Evolutionary conservation across 192 early-diverging fungal species (phyloP), one percentile per base, ranked within the genome.

Genomic region (Coemansia sp.): DNA sequence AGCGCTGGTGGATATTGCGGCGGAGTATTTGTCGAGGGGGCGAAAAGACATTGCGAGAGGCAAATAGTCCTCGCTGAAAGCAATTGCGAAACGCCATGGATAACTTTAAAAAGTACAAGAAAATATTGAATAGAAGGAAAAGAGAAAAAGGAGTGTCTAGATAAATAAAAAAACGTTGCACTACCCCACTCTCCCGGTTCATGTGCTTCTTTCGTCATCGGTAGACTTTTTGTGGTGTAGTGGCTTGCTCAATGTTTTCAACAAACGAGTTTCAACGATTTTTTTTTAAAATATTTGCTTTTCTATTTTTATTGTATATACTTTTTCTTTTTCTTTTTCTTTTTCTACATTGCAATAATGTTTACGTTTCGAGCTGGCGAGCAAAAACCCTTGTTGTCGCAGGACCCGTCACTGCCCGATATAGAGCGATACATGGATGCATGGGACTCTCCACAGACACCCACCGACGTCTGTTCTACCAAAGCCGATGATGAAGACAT

Each of bases 371-470:
- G 44, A 22, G 52, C 52, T 31, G 31, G 31, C 52, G 66, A 66
- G 46, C 64, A 66, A 36, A 16, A 66, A 33, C 43, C 65, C 65
- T 18, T 18, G 11, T 39, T 55, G 20, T 2, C 53, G 0, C 29
- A 66, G 2, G 62, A 46, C 41, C 27, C 55, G 10, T 63, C 62
- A 12, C 3, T 33, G 10, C 57, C 53, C 2, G 69, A 65, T n/a
- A 38, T 62, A 31, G 72, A 69, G 46, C 69, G 36, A 18, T 53
- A 40, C 20, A 41, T 50, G 22, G 44, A 65, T 38, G 47, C 74
- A 8, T 81, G 80, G 80, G 74, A 67, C 39, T 60, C 68, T 18
- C 68, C 70, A 29, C 61, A 36, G 31, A 24, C 52, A n/a, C 68
- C 33, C 15, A 49, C n/a, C 43, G 61, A 36, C 13, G 33, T 20